Evolutionary conservation across 768 basidiomycete genomes (phyloP).

Genomic region (Leccinum incarnatum): DNA sequence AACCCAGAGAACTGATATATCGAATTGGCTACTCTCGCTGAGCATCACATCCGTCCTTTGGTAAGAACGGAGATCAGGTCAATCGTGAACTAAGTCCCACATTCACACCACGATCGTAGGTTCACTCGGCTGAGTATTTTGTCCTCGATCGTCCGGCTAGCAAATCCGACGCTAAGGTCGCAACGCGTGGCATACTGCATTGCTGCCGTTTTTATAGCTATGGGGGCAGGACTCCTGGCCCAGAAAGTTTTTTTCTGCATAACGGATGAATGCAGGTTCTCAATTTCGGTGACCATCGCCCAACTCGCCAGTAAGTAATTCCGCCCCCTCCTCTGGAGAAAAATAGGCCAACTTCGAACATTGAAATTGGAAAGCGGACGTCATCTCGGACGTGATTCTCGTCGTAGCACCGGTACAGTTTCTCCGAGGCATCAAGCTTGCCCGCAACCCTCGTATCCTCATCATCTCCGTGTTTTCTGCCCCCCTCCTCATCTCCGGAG

Average conservation of each 20-base stretch:
- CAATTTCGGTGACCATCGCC: constrained; percentile 10
- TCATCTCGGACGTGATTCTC: constrained; percentile 20
- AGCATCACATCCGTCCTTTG: constrained; percentile 19
- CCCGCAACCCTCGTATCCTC: constrained; percentile 17
- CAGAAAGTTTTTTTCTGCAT: constrained; percentile 22
- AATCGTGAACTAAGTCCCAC: neutral
- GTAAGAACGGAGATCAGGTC: constrained; percentile 9
- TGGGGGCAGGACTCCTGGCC: constrained; percentile 12
- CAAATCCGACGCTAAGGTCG: constrained; percentile 8
- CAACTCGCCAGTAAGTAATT: constrained; percentile 27
- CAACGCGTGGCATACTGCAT: constrained; percentile 16
- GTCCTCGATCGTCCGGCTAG: constrained; percentile 24
- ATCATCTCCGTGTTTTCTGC: constrained; percentile 22
- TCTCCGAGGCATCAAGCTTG: constrained; percentile 18
- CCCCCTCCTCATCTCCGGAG: constrained; percentile 18
- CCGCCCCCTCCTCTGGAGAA: neutral
- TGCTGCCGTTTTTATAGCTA: constrained; percentile 15
- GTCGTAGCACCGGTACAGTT: constrained; percentile 14
- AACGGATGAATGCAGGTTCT: neutral
- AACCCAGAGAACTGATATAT: neutral
- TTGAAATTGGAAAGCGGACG: constrained; percentile 17
- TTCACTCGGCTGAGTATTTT: constrained; percentile 29
- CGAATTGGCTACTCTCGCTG: constrained; percentile 21
- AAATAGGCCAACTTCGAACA: neutral
- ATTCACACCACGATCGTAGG: constrained; percentile 9